These are phyloP conservation scores for Zalaria obscura DNA, from an alignment of 2,329 filamentous ascomycete species.

Conservation along the genomic window DNA sequence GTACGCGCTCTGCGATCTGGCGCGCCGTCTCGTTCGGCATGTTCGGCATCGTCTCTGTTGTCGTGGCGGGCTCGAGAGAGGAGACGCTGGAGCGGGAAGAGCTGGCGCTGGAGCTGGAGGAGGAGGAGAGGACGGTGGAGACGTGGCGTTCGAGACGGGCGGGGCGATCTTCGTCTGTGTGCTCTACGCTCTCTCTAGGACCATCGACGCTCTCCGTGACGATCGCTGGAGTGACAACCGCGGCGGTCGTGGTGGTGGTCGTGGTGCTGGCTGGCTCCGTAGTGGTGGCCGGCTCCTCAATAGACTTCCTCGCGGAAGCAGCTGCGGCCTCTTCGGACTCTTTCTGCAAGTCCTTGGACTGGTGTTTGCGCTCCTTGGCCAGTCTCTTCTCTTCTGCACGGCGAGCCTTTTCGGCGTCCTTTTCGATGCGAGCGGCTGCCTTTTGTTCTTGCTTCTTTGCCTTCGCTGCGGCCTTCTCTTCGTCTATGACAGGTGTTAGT, in stretches of 20 bases:
- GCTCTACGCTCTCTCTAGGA: no score
- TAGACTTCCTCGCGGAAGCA: conserved; percentile 4
- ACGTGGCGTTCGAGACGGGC: conserved; percentile 16
- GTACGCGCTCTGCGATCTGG: neutral
- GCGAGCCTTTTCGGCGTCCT: conserved; percentile 30
- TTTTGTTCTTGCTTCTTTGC: conserved; percentile 36
- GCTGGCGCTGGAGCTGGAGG: conserved; percentile 1
- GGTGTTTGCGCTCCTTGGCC: conserved; percentile 40
- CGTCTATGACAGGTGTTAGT: conserved; percentile 29
- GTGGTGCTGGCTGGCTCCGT: neutral
- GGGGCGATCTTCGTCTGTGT: neutral
- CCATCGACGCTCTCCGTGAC: neutral
- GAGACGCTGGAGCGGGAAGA: conserved; percentile 7
- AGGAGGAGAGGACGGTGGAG: conserved; percentile 14
- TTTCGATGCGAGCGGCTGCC: conserved; percentile 20
- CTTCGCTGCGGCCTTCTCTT: conserved; percentile 36
- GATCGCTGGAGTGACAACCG: neutral
- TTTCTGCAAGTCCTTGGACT: conserved; percentile 23
- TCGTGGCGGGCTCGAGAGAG: neutral
- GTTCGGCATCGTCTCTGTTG: neutral
- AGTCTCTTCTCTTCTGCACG: conserved; percentile 39
- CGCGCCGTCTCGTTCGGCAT: neutral
- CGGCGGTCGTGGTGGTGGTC: neutral
- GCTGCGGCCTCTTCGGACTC: conserved; percentile 8
- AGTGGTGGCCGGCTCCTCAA: conserved; percentile 2